Conservation (phyloP, 2,329 filamentous ascomycete genomes). For the Alternaria arbusti region DNA sequence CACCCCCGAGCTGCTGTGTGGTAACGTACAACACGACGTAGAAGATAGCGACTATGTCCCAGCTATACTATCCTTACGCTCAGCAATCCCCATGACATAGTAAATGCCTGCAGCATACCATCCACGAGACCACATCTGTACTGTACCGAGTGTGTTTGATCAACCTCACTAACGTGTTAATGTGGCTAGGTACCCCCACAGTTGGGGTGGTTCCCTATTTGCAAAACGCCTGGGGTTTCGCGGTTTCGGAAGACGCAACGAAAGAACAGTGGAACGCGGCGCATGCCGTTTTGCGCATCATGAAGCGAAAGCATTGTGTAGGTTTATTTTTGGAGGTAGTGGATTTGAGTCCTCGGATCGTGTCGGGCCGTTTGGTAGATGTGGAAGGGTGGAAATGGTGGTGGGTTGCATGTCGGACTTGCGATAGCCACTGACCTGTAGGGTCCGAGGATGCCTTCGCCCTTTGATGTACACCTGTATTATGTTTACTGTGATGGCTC, state of each 20-base stretch:
- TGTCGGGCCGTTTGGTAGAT: not conserved
- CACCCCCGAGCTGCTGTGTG: not conserved
- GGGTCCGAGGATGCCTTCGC: not conserved
- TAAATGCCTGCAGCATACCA: not conserved
- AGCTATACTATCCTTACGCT: not conserved
- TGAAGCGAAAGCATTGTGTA: not conserved
- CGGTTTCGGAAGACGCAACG: constrained; percentile 1
- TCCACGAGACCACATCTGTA: not conserved
- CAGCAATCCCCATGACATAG: not conserved
- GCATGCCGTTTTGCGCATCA: not conserved
- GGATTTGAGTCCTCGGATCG: too few relatives aligned
- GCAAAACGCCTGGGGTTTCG: constrained; percentile 2
- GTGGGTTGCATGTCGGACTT: not conserved
- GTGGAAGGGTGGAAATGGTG: not conserved
- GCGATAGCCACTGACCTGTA: not conserved
- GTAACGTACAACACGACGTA: not conserved
- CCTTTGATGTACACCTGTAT: not conserved
- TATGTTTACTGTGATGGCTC: not conserved
- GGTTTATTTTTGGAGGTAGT: not conserved
- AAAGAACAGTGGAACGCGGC: not conserved
- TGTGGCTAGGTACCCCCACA: not conserved
- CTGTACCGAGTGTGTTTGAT: not conserved
- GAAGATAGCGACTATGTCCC: not conserved
- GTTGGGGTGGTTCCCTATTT: not conserved
- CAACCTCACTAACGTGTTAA: not conserved